Base-by-base conservation (phyloP, 2,329 filamentous ascomycete species). In the Xylaria sp. region DNA sequence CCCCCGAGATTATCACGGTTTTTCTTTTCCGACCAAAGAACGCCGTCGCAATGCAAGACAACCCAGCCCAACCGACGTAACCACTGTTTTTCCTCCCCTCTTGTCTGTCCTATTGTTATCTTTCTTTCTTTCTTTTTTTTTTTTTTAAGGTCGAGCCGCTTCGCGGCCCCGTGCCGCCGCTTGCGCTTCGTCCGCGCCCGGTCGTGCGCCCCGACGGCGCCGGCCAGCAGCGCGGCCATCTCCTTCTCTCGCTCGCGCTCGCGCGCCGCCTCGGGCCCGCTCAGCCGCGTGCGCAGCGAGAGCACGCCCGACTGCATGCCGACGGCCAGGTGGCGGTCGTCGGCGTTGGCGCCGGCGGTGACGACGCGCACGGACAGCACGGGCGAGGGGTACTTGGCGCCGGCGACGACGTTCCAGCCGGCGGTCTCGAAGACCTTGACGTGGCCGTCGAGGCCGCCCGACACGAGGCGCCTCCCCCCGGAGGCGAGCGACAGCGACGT, bases 391-490 rank as follows among this genome's bases (percentile, higher is more conserved):
- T 97, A 99, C 75, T 97, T 99, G 56, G 89, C 86, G 47, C 91
- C 93, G 38, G 91, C 89, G n/a, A 97, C 92, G 7, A 97, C 90
- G 69, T 97, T 96, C 94, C 94, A 99, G 46, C 85, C 88, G 1
- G 87, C 87, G 1, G 92, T 97, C 74, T 97, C 93, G 66, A 96
- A 97, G 38, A 99, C 86, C 76, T 99, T 99, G 76, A 97, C 87
- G 73, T 97, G 94, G 8, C 94, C 95, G 71, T 99, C 94, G 42
- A 99, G 80, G 18, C 88, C 92, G 72, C 92, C 94, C 61, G 88
- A 92, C 49, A 99, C 83, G 52, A 99, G 81, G 46, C 94, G 85
- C 46, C 85, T 85, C 43, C 90, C 90, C 63, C 89, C 85, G 41
- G 91, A 92, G 7, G 92, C 92, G 29, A 95, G 78, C 47, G 88